Conservation (phyloP, 139 green algal species). For the Closterium sp. region DNA sequence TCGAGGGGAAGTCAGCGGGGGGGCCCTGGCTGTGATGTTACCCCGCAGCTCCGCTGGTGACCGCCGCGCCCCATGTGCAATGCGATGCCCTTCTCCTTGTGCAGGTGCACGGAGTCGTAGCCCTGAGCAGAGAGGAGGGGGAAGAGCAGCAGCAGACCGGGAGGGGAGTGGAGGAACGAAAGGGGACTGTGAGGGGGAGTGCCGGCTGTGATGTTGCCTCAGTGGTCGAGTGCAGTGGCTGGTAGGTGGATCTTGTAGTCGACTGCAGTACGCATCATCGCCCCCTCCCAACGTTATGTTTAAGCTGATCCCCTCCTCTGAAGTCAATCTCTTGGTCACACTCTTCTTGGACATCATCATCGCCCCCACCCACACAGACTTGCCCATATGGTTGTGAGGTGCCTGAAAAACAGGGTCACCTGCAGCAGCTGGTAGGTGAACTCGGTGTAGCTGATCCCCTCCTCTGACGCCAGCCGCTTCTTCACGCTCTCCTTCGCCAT, state of each 20-base stretch:
- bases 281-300: too few relatives aligned
- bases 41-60: too few relatives aligned
- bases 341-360: constrained; percentile 96
- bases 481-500: constrained; percentile 90
- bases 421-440: constrained; percentile 99
- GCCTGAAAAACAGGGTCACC: constrained; percentile 63
- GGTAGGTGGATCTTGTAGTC: too few relatives aligned
- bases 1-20: too few relatives aligned
- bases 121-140: too few relatives aligned
- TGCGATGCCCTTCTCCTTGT: background rate
- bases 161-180: background rate
- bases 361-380: constrained; percentile 85
- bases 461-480: constrained; percentile 80
- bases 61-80: too few relatives aligned
- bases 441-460: constrained; percentile 63
- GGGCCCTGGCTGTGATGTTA: too few relatives aligned
- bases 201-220: too few relatives aligned
- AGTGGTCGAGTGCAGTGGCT: too few relatives aligned
- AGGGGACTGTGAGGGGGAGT: too few relatives aligned
- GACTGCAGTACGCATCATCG: too few relatives aligned
- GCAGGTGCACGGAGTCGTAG: background rate
- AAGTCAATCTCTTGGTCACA: constrained; percentile 83
- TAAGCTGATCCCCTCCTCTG: constrained; percentile 66
- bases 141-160: too few relatives aligned
- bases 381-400: constrained; percentile 91